Evolutionary conservation across 345 rosid genomes (phyloP), one percentile per base, ranked within the genome.

Genomic region (Dipteronia dyeriana): DNA sequence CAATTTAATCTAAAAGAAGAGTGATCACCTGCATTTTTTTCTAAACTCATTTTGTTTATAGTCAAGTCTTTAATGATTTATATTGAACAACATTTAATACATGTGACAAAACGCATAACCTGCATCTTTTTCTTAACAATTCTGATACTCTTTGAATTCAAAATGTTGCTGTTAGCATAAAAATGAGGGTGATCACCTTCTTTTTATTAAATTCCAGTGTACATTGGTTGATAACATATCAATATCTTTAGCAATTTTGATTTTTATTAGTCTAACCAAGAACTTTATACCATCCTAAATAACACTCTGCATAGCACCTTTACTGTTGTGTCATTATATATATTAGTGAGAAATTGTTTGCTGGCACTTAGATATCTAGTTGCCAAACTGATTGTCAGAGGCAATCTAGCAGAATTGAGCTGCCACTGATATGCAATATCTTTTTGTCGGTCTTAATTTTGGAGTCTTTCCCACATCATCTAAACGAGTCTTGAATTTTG

Each of bases 351-450:
- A 47, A 68, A 17, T 57, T 45, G 3, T 68, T 23, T 47, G 59
- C 17, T 68, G 70, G 17, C 17, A 54, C 45, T 56, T 71, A 20
- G 29, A 54, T 54, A 71, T 71, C 62, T 31, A 71, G 64, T 31
- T 11, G 64, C 3, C 3, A 10, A 57, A 53, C 20, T 14, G 73
- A 57, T 51, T 51, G 57, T 61, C 20, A 61, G 57, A 60, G 38
- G 56, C 20, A 62, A 62, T 23, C 13, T 23, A 6, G 22, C 29
- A 45, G 60, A 62, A 45, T 66, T 23, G 43, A 25, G 39, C 16
- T 39, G 19, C 76, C 29, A 9, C 4, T 0, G 12, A 59, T 59
- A 39, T 10, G 49, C 29, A 31, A 34, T 9, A n/a, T 29, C 61
- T 59, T 59, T 59, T 59, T n/a, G 63, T 22, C 34, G 10, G 25